Percentiles rank a stretch among this genome's conserved stretches.
phyloP scores from a whole-genome alignment of 768 basidiomycete species.

The Serendipita indica region DNA sequence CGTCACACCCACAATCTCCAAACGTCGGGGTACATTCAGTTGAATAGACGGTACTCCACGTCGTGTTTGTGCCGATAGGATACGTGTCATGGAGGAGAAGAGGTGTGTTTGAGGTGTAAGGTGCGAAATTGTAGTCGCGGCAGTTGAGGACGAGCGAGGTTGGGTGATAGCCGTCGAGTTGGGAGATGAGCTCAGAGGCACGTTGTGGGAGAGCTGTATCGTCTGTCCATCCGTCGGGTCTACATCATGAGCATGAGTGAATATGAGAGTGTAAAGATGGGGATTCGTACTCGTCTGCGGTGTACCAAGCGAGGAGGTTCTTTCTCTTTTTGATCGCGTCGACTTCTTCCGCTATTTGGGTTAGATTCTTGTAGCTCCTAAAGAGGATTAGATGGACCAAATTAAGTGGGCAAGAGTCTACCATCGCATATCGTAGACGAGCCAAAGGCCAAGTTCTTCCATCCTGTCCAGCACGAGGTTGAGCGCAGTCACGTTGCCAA shows the following conservation, averaged over 20 bases:
- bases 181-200: conserved; percentile 16
- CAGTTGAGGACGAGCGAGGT: conserved; percentile 21
- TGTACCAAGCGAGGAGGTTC: conserved; percentile 19
- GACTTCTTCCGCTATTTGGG: conserved; percentile 17
- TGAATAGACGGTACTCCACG: conserved; percentile 16
- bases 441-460: conserved; percentile 18
- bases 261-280: neutral
- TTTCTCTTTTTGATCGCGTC: conserved; percentile 14
- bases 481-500: conserved; percentile 13
- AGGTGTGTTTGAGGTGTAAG: conserved; percentile 17
- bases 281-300: conserved; percentile 18
- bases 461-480: conserved; percentile 13
- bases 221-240: conserved; percentile 12
- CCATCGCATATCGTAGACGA: conserved; percentile 22
- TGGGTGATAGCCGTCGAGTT: conserved; percentile 20
- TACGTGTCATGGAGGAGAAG: conserved; percentile 14
- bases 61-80: conserved; percentile 18
- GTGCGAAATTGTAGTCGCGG: conserved; percentile 17
- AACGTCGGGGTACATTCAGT: conserved; percentile 17
- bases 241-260: neutral
- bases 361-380: conserved; percentile 16
- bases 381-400: neutral
- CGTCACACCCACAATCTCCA: conserved; percentile 21
- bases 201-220: conserved; percentile 13
- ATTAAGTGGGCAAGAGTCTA: conserved; percentile 11